These are phyloP conservation scores for Tanacetum coccineum DNA, from an alignment of 129 eudicot species.

Conservation along the genomic window DNA sequence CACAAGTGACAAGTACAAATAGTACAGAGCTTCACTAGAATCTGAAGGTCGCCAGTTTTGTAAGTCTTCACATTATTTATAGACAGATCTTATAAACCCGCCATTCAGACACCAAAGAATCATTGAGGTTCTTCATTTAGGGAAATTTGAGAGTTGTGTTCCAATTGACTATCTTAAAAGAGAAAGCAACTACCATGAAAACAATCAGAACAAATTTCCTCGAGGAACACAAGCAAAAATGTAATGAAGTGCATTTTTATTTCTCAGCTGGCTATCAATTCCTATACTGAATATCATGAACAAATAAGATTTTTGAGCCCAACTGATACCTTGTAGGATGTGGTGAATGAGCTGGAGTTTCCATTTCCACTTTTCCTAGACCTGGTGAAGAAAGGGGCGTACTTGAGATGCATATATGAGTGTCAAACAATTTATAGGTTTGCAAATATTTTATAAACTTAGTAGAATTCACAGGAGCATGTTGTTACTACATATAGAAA, in stretches of 20 bases:
- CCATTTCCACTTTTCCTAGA: slow-evolving; percentile 70
- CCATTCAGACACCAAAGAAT: slow-evolving; percentile 9
- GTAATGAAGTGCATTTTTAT: slow-evolving; percentile 1
- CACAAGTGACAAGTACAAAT: slow-evolving; percentile 13
- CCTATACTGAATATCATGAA: slow-evolving; percentile 7
- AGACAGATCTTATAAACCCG: slow-evolving; percentile 1
- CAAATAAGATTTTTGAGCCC: slow-evolving; percentile 1
- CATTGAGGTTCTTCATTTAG: neutral
- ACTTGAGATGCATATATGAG: slow-evolving; percentile 15
- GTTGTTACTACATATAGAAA: neutral
- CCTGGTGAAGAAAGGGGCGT: slow-evolving; percentile 41
- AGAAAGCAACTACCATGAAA: slow-evolving; percentile 5
- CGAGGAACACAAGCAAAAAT: neutral
- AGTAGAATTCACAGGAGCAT: slow-evolving; percentile 8
- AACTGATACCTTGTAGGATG: slow-evolving; percentile 56
- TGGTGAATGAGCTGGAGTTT: slow-evolving; percentile 89
- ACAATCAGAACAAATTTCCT: slow-evolving; percentile 4
- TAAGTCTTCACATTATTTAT: slow-evolving; percentile 9
- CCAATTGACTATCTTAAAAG: neutral
- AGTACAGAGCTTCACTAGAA: slow-evolving; percentile 4
- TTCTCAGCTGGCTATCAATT: slow-evolving; percentile 7
- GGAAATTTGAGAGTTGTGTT: slow-evolving; percentile 10
- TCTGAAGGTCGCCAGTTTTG: slow-evolving; percentile 2
- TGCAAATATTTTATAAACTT: neutral
- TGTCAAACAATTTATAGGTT: slow-evolving; percentile 15